Conservation (phyloP, 176 grass and related monocot species). For the Tuctoria greenei region DNA sequence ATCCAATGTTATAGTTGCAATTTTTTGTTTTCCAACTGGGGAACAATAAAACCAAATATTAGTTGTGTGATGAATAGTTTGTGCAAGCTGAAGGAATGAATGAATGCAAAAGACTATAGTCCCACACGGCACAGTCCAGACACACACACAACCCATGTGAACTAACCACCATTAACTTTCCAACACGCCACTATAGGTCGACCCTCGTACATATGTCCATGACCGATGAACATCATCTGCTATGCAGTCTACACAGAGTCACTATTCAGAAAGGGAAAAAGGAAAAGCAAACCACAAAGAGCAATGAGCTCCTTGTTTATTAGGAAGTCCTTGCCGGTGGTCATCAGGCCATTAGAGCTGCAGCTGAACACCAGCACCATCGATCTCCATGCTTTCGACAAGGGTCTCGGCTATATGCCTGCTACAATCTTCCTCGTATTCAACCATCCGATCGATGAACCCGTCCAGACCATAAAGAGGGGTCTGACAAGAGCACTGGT, state of each 20-base stretch:
- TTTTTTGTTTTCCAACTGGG: background rate
- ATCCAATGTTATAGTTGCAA: background rate
- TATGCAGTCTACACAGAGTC: background rate
- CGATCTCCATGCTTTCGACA: background rate
- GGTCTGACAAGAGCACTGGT: background rate
- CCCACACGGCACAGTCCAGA: background rate
- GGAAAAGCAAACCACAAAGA: background rate
- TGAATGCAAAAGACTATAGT: background rate
- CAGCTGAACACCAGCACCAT: background rate
- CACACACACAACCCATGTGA: constrained; percentile 7
- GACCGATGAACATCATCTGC: background rate
- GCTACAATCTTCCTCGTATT: background rate
- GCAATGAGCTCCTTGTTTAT: background rate
- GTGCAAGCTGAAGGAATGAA: background rate
- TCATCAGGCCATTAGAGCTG: background rate
- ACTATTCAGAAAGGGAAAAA: background rate
- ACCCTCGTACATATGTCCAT: background rate
- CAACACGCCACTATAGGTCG: background rate
- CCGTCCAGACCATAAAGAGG: background rate
- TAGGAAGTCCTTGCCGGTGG: background rate
- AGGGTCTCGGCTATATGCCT: background rate
- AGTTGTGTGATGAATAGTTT: background rate
- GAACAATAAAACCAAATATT: background rate
- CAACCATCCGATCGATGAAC: background rate
- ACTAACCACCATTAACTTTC: background rate